A percentile compares a stretch with the other conserved stretches of the same genome.
phyloP scores from a whole-genome alignment of 768 basidiomycete species.

The Tulasnella sp. region DNA sequence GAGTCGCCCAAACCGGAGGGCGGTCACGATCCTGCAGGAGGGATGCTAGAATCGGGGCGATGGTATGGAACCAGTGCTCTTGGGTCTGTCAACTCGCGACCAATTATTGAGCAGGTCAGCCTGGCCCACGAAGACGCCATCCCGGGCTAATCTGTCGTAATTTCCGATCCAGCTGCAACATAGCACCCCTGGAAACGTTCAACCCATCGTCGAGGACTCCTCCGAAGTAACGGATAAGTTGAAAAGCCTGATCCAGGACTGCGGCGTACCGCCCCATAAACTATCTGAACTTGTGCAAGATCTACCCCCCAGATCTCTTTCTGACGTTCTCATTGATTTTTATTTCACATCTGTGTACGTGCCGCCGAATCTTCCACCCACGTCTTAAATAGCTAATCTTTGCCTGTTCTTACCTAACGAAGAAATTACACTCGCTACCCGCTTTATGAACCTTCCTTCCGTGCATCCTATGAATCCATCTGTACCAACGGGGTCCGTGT shows the following conservation, averaged over 20 bases:
- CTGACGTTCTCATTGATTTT: slow-evolving; percentile 69
- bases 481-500: slow-evolving; percentile 47
- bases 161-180: slow-evolving; percentile 10
- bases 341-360: slow-evolving; percentile 64
- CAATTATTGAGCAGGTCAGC: slow-evolving; percentile 65
- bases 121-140: neutral
- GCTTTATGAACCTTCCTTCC: slow-evolving; percentile 72
- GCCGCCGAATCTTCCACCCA: neutral
- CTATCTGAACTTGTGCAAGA: slow-evolving; percentile 82
- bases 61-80: slow-evolving; percentile 79
- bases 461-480: slow-evolving; percentile 53
- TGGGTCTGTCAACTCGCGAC: slow-evolving; percentile 68
- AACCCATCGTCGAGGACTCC: slow-evolving; percentile 20
- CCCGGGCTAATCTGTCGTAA: neutral
- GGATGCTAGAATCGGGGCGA: slow-evolving; percentile 69
- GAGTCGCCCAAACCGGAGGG: slow-evolving; percentile 61
- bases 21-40: slow-evolving; percentile 63
- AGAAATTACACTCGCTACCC: slow-evolving; percentile 95
- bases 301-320: slow-evolving; percentile 62
- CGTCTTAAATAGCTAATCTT: too few species aligned
- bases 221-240: slow-evolving; percentile 63
- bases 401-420: slow-evolving; percentile 17
- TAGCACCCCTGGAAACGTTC: neutral
- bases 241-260: slow-evolving; percentile 78
- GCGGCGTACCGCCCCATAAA: slow-evolving; percentile 82